Conservation (phyloP, 148 eudicot species). For the Camellia sinensis region DNA sequence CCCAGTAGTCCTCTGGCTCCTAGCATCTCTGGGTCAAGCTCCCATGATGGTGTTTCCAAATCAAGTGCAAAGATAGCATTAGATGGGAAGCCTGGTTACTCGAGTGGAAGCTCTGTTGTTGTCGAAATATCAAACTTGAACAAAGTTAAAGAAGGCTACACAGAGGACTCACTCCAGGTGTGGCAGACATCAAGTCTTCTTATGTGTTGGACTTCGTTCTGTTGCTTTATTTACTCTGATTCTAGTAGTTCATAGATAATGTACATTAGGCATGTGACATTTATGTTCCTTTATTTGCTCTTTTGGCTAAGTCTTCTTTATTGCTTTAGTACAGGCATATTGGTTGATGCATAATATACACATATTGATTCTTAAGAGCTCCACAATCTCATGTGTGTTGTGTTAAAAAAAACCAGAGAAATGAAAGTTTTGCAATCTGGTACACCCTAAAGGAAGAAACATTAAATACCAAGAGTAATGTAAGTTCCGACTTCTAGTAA, state of each 20-base stretch:
- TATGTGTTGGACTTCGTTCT: slow-evolving; percentile 1
- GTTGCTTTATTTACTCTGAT: background rate
- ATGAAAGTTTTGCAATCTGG: too few relatives aligned
- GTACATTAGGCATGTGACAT: background rate
- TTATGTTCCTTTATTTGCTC: background rate
- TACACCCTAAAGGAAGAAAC: too few relatives aligned
- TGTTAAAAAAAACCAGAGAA: too few relatives aligned
- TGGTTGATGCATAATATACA: too few relatives aligned
- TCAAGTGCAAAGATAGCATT: slow-evolving; percentile 72
- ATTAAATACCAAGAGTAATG: too few relatives aligned
- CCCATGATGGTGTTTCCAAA: slow-evolving; percentile 75
- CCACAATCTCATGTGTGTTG: too few relatives aligned
- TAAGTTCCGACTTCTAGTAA: too few relatives aligned
- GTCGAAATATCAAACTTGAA: slow-evolving; percentile 94
- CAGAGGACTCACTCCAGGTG: slow-evolving; percentile 95
- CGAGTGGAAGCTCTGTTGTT: slow-evolving; percentile 82
- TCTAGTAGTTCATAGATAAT: background rate
- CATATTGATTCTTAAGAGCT: too few relatives aligned
- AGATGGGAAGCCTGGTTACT: slow-evolving; percentile 79
- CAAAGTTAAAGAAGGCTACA: slow-evolving; percentile 97
- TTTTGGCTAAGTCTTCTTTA: background rate
- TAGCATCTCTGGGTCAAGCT: slow-evolving; percentile 64
- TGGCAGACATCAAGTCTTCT: slow-evolving; percentile 14
- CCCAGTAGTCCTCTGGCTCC: slow-evolving; percentile 88
- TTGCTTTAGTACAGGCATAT: background rate